These are phyloP conservation scores for Gynostemma pentaphyllum DNA, from an alignment of 306 rosid genomes.

Conservation along the genomic window DNA sequence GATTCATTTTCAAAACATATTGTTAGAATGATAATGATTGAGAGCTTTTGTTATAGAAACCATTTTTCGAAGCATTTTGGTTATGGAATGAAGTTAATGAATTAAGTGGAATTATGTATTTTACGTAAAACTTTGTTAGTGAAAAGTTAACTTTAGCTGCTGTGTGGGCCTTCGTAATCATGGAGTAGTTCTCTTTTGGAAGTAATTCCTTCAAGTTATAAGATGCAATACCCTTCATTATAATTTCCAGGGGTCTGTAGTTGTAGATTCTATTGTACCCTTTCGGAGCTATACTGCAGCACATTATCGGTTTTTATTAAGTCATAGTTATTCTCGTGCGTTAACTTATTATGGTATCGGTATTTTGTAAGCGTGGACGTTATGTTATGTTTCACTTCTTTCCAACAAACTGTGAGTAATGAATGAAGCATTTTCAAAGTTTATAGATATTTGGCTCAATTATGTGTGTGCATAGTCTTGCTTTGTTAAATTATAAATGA, in stretches of 20 bases:
- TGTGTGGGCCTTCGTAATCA: slow-evolving; percentile 8
- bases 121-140: not conserved
- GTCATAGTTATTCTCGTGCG: not conserved
- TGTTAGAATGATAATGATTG: not conserved
- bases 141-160: not conserved
- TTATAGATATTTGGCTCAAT: not conserved
- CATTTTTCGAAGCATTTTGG: not conserved
- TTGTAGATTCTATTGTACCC: not conserved
- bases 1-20: not conserved
- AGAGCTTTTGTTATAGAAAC: not conserved
- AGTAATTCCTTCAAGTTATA: not conserved
- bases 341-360: not conserved
- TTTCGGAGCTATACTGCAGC: not conserved
- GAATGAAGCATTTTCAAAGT: not conserved
- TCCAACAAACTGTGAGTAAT: not conserved
- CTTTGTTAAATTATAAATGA: not conserved
- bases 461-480: not conserved
- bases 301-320: not conserved
- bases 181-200: not conserved
- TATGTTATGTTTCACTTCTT: not conserved
- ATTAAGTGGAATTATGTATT: not conserved
- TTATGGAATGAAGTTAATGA: not conserved
- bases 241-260: not conserved
- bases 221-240: not conserved
- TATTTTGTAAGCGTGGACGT: not conserved